These are phyloP conservation scores for Dioszegia aurantiaca DNA, from an alignment of 768 basidiomycete species.

Conservation along the genomic window DNA sequence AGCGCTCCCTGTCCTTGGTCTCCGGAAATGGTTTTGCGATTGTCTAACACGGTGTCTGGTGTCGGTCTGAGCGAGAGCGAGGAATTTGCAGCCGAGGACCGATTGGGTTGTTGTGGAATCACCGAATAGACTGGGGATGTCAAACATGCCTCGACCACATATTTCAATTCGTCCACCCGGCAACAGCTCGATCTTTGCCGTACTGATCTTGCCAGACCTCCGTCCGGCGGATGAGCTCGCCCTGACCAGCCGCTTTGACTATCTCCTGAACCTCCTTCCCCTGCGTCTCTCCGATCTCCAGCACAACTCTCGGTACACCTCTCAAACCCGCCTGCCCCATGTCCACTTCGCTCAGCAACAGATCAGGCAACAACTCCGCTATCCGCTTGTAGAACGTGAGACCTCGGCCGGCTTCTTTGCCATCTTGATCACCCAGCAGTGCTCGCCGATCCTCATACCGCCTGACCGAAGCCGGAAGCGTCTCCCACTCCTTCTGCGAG, in stretches of 20 bases:
- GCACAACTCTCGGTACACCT: conserved; percentile 56
- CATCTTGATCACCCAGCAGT: conserved; percentile 68
- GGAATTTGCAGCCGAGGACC: no score
- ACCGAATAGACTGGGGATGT: not conserved
- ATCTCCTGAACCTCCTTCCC: conserved; percentile 64
- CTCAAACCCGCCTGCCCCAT: conserved; percentile 12
- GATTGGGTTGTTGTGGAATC: not conserved
- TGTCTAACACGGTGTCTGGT: no score
- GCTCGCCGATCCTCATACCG: conserved; percentile 78
- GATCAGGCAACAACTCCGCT: conserved; percentile 61
- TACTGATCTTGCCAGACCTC: conserved; percentile 80
- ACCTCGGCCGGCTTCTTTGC: conserved; percentile 53
- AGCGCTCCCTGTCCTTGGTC: not conserved
- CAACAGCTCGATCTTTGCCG: conserved; percentile 69
- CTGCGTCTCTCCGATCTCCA: conserved; percentile 78
- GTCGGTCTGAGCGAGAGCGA: no score
- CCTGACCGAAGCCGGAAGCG: conserved; percentile 67
- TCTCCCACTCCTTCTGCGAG: conserved; percentile 62
- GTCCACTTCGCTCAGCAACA: conserved; percentile 47
- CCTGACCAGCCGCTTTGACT: conserved; percentile 51
- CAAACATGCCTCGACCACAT: not conserved
- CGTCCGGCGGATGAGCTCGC: conserved; percentile 53
- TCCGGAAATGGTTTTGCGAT: no score
- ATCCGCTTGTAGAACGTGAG: conserved; percentile 73
- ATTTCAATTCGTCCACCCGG: conserved; percentile 27